phyloP scores from a whole-genome alignment of 2,329 filamentous ascomycete genomes.

The Calonectria pseudoreteaudii region DNA sequence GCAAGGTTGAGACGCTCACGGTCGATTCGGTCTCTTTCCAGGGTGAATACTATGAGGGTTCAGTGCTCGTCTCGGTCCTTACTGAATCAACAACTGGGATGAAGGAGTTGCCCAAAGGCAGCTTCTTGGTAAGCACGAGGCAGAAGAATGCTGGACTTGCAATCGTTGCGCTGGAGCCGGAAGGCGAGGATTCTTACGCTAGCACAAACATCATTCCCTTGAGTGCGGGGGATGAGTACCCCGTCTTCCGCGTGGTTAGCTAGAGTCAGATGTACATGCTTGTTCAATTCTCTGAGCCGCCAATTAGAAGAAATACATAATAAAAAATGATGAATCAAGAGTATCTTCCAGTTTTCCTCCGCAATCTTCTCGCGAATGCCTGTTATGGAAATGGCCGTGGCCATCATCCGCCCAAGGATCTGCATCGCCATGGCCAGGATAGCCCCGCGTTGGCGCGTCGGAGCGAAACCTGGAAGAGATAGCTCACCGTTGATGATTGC shows the following conservation, averaged over 20 bases:
- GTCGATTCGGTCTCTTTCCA: slow-evolving; percentile 36
- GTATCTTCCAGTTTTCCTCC: not conserved
- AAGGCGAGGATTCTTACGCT: slow-evolving; percentile 49
- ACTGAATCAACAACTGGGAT: slow-evolving; percentile 31
- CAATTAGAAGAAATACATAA: not conserved
- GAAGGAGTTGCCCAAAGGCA: slow-evolving; percentile 42
- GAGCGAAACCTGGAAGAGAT: not conserved
- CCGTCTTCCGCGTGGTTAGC: slow-evolving; percentile 40
- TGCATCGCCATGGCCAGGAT: not conserved
- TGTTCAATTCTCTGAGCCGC: not conserved
- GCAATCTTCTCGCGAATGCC: not conserved
- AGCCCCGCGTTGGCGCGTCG: not conserved
- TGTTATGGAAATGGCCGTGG: not conserved
- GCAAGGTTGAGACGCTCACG: slow-evolving; percentile 45
- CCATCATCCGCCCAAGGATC: not conserved
- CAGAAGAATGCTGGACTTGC: slow-evolving; percentile 48
- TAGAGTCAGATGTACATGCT: not conserved
- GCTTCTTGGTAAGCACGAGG: slow-evolving; percentile 47
- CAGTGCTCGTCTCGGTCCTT: slow-evolving; percentile 36
- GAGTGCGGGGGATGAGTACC: slow-evolving; percentile 45
- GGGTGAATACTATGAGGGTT: slow-evolving; percentile 43
- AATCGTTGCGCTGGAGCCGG: slow-evolving; percentile 46
- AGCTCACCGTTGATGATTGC: not conserved
- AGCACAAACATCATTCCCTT: slow-evolving; percentile 47
- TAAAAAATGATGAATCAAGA: not conserved